Evolutionary conservation across 2,329 filamentous ascomycete genomes (phyloP), one percentile per base, ranked within the genome.

Genomic region (Diaporthe sp.): DNA sequence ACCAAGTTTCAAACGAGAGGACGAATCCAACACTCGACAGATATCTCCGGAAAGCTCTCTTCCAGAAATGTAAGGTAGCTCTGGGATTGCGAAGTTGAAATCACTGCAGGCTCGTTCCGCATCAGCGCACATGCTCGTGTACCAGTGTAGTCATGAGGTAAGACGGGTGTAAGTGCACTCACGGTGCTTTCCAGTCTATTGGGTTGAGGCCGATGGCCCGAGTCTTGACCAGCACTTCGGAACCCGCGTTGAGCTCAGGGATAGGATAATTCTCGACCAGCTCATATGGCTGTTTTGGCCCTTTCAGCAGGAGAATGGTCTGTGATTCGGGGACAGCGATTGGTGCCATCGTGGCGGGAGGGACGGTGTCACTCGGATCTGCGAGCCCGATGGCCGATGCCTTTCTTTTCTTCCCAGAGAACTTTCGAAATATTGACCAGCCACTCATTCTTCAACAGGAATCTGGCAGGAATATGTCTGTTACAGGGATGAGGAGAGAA

Each of bases 131-230:
- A 44, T 17, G 22, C 25, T 31, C 46, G 17, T 34, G 8, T 3
- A 65, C 4, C 46, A 10, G n/a, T 51, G 28, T 37, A n/a, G 28
- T 9, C 44, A 34, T 53, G 28, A 34, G 25, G 22, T n/a, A 17
- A 34, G 37, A 22, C 10, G 19, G 28, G 4, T 51, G 15, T 9
- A 86, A 22, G 4, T 51, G 15, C 17, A 86, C 90, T 79, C 85
- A 94, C 92, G 92, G 91, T 76, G 91, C 89, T 85, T 94, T 94
- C 91, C 91, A 94, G 81, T 94, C 94, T 73, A 95, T 93, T 0
- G 94, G 94, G 79, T 95, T 95, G 51, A 95, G 84, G 0, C 94
- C 93, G 79, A 94, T 92, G 17, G 90, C 90, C 51, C 88, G 85
- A 1, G 91, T 89, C 80, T 89, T 89, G n/a, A 94, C 88, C 7